A percentile compares a stretch with the other conserved stretches of the same genome.
Conservation (phyloP, 2,329 filamentous ascomycete genomes). For the Fusarium palustre region DNA sequence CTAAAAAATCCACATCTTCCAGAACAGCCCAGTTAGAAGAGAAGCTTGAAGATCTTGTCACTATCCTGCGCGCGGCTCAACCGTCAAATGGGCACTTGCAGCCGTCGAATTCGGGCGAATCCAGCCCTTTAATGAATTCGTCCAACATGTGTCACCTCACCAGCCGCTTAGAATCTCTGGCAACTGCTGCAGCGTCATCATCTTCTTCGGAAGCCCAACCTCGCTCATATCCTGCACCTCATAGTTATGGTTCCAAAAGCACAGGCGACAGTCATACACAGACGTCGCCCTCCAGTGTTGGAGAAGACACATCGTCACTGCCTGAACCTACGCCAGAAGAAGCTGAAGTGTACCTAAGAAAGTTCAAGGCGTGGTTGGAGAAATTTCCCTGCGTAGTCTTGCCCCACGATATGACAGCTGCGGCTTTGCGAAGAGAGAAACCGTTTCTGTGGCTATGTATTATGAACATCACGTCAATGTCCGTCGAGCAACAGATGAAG, state of each 20-base stretch:
- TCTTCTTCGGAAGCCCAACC: slow-evolving; percentile 32
- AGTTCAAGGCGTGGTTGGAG: slow-evolving; percentile 57
- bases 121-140: slow-evolving; percentile 18
- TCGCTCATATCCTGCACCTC: slow-evolving; percentile 18
- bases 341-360: slow-evolving; percentile 55
- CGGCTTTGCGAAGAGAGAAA: slow-evolving; percentile 53
- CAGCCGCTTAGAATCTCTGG: slow-evolving; percentile 53
- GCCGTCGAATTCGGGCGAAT: slow-evolving; percentile 13
- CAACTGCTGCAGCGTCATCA: slow-evolving; percentile 53
- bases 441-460: slow-evolving; percentile 66
- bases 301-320: slow-evolving; percentile 38
- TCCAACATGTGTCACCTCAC: slow-evolving; percentile 35
- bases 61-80: slow-evolving; percentile 55
- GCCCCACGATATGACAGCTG: slow-evolving; percentile 52
- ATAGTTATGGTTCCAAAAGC: slow-evolving; percentile 16
- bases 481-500: slow-evolving; percentile 54
- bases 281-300: slow-evolving; percentile 18
- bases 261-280: slow-evolving; percentile 9
- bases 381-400: slow-evolving; percentile 61
- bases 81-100: slow-evolving; percentile 32
- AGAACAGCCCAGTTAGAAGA: slow-evolving; percentile 62
- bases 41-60: slow-evolving; percentile 62
- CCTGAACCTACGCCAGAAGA: slow-evolving; percentile 51
- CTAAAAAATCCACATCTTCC: slow-evolving; percentile 51
- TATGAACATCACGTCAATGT: slow-evolving; percentile 59